Conservation (phyloP, 169 alveolate species). For the Plasmodium vivax region DNA sequence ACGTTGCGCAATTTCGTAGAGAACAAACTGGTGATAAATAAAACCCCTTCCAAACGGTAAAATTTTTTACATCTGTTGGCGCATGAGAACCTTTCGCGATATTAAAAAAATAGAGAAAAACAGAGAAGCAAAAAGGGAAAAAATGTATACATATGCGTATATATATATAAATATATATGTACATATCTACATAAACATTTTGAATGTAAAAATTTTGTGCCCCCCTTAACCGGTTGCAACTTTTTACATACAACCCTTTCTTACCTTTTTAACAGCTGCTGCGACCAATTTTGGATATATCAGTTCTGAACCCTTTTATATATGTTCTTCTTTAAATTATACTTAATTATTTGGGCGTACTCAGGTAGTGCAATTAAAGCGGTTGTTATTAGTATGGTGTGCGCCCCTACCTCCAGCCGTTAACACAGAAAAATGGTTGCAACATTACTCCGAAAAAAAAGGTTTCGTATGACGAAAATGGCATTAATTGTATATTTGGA, state of each 20-base stretch:
- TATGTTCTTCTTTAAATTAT: neutral
- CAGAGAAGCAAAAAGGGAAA: neutral
- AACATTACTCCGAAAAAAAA: neutral
- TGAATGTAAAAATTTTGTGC: neutral
- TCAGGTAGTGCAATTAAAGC: neutral
- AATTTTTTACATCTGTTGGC: neutral
- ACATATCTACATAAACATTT: neutral
- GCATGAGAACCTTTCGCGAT: neutral
- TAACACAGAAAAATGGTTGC: neutral
- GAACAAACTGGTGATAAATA: neutral
- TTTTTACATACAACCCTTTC: neutral
- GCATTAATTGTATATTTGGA: neutral
- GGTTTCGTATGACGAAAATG: neutral
- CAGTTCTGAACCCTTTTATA: neutral
- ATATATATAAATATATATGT: neutral
- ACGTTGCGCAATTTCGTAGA: neutral
- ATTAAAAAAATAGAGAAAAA: neutral
- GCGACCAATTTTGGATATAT: neutral
- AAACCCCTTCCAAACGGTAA: neutral
- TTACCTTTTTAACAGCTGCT: neutral
- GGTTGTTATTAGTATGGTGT: neutral
- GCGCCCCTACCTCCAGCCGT: neutral
- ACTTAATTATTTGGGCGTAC: neutral
- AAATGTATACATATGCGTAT: neutral
- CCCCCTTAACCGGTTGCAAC: neutral